Base-by-base conservation (phyloP, 23 red algal genomes). In the Gracilaria domingensis region DNA sequence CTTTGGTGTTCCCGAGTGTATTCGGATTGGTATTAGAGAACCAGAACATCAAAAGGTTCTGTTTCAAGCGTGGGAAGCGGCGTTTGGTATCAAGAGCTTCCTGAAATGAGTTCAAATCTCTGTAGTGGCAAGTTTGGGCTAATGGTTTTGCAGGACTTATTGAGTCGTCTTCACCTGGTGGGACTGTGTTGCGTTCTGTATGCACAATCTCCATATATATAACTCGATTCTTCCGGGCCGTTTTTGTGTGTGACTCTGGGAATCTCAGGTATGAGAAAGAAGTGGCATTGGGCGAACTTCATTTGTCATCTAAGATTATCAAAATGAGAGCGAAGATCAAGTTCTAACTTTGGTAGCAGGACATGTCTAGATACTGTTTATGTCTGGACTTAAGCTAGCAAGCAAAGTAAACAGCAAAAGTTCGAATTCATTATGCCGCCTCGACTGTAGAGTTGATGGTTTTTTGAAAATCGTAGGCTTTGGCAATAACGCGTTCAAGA, bases 11-110 rank as follows among this genome's bases (percentile, higher is more conserved):
- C 94, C 94, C 18, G 44, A 42, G 28, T 91, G 82, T 51, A 67
- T 99, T 79, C 91, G 97, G 5, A 81, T 99, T 0, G 97, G 94
- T 76, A 91, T 99, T 21, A 88, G 97, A 79, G 29, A 65, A n/a
- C 91, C 94, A 3, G 84, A 94, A 48, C 57, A 87, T 54, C 97
- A 99, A 83, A 78, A 92, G 72, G 86, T 92, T 36, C 51, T 99
- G 47, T 94, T 95, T 50, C 48, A 32, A 16, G 97, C 97, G 24
- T 96, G 72, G 72, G 72, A 77, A 23, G 28, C 23, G n/a, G 40
- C 40, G 8, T 77, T 77, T 50, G 39, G 45, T 49, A 30, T 77
- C 38, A 77, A 77, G 39, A 26, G 64, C 32, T 69, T 69, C 32
- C 18, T 69, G 30, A 69, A 69, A 37, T 69, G 64, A 69, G 4